phyloP scores from a whole-genome alignment of 495 filamentous ascomycete species.

The Friedmanniomyces simplex region DNA sequence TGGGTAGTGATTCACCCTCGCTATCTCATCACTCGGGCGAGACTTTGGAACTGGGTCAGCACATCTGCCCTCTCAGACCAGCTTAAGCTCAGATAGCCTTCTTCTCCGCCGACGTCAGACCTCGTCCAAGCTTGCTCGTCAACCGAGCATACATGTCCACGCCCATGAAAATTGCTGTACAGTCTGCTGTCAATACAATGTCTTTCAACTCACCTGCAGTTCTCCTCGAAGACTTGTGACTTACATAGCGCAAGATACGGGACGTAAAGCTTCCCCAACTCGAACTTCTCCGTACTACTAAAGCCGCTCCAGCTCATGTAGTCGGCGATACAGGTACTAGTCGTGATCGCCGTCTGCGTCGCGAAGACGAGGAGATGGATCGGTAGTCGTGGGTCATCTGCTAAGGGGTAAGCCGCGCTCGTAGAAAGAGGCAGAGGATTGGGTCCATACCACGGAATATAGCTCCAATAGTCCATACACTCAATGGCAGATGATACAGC shows the following conservation, averaged over 20 bases:
- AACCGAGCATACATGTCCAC: slow-evolving; percentile 45
- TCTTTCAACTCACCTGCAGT: background rate
- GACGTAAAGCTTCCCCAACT: slow-evolving; percentile 53
- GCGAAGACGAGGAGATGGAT: slow-evolving; percentile 62
- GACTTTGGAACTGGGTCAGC: no score
- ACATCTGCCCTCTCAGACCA: no score
- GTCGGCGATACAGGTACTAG: slow-evolving; percentile 55
- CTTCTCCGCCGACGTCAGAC: slow-evolving; percentile 2
- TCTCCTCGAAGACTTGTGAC: slow-evolving; percentile 26
- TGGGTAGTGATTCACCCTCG: no score
- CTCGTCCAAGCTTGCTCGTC: background rate
- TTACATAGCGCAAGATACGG: slow-evolving; percentile 65
- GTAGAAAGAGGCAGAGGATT: background rate
- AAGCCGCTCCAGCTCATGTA: slow-evolving; percentile 34
- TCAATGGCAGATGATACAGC: slow-evolving; percentile 56
- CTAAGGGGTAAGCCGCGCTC: background rate
- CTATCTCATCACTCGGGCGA: no score
- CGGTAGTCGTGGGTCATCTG: slow-evolving; percentile 49
- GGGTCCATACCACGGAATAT: slow-evolving; percentile 30
- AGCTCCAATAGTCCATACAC: slow-evolving; percentile 51
- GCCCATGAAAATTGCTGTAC: slow-evolving; percentile 44
- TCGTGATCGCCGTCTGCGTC: slow-evolving; percentile 60
- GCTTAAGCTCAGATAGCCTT: background rate
- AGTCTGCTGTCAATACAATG: slow-evolving; percentile 1
- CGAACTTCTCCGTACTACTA: slow-evolving; percentile 39